A percentile compares a stretch with the other conserved stretches of the same genome.
These are phyloP conservation scores for Sphaerulina populicola DNA, from an alignment of 2,329 filamentous ascomycete genomes.

Conservation along the genomic window DNA sequence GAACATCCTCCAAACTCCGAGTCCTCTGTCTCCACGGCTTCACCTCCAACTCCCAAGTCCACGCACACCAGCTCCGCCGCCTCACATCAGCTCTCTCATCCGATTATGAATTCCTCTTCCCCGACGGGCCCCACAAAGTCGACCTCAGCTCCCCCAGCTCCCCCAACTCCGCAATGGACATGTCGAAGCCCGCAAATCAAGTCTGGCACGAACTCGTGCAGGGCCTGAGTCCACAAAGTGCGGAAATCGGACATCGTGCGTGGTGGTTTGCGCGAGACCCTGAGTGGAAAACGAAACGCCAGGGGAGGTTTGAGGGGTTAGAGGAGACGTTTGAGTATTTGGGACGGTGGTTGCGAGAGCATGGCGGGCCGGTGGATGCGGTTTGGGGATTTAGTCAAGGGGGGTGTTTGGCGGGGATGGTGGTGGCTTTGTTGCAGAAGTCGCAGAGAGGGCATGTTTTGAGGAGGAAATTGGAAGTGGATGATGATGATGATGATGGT, in stretches of 20 bases:
- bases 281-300: conserved; percentile 12
- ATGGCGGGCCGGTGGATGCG: conserved; percentile 15
- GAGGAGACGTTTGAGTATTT: conserved; percentile 15
- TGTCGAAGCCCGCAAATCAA: conserved; percentile 15
- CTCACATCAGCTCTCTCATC: conserved; percentile 12
- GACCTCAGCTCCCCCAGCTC: conserved; percentile 4
- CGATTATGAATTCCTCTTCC: conserved; percentile 19
- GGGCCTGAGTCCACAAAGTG: neutral
- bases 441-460: conserved; percentile 7
- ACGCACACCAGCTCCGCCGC: conserved; percentile 18
- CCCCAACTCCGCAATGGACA: conserved; percentile 8
- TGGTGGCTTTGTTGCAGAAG: conserved; percentile 16
- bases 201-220: conserved; percentile 19
- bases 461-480: conserved; percentile 8
- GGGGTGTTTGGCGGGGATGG: conserved; percentile 20
- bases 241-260: conserved; percentile 13
- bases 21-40: conserved; percentile 22
- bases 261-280: conserved; percentile 18
- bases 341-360: conserved; percentile 11
- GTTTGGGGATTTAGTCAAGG: conserved; percentile 20
- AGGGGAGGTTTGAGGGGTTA: conserved; percentile 17
- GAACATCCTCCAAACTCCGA: conserved; percentile 6
- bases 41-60: conserved; percentile 19
- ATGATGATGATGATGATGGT: neutral
- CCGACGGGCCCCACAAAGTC: conserved; percentile 18